Evolutionary conservation across 208 protist genomes (phyloP), one percentile per base, ranked within the genome.

Genomic region (Leishmania tarentolae): DNA sequence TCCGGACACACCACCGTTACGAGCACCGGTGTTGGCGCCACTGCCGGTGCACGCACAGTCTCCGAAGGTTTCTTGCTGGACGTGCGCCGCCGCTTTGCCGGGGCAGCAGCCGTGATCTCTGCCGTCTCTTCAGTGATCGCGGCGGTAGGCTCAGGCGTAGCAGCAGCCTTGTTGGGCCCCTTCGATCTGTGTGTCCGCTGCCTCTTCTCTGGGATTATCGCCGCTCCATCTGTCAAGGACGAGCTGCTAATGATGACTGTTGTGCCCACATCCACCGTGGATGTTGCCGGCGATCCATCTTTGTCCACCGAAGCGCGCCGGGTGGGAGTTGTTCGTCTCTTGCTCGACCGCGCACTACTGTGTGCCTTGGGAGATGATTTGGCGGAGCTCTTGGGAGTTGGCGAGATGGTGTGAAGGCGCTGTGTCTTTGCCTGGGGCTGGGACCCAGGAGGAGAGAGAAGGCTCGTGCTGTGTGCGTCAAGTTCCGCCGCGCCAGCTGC

Each of bases 1-100:
- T 89, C 83, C 6, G 87, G 89, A 72, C 92, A 96, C 44, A 77
- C 71, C 17, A 40, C 37, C 24, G 44, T 47, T 24, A 69, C 69
- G 13, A 28, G 47, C 9, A 28, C 53, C 35, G 65, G 31, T 65
- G 50, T 46, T 40, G 66, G 35, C 11, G 79, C 7, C 11, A 75
- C 66, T 4, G 31, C 52, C 44, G 57, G 31, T 57, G 50, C 57
- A 21, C 59, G 35, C 1, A 44, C 17, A 21, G 35, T 57, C n/a
- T 9, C 65, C 42, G 63, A 53, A 31, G 6, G 31, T n/a, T 3
- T 53, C 61, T 70, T 82, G 44, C 65, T 66, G 15, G 78, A 77
- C 24, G 72, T 28, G 37, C 83, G 74, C n/a, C 56, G 63, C 15
- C 78, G 72, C 78, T 70, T 84, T 21, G 69, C 53, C 2, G 83